phyloP scores from a whole-genome alignment of 768 basidiomycete genomes.

The Leccinellum luteum region DNA sequence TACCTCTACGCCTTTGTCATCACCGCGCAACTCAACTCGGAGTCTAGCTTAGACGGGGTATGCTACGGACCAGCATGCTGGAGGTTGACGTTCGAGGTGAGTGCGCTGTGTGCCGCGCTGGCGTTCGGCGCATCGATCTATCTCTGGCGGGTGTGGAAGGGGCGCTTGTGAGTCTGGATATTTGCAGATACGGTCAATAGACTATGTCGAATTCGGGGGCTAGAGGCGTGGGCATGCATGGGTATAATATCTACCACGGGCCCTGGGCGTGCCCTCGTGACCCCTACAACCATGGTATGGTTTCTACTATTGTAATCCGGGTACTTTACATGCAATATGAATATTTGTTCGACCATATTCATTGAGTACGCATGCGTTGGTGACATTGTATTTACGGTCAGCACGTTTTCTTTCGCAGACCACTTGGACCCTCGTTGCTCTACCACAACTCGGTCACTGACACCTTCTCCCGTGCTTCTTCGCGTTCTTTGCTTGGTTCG shows the following conservation, averaged over 20 bases:
- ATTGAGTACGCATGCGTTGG: not conserved
- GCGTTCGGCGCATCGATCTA: constrained; percentile 45
- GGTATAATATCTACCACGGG: not conserved
- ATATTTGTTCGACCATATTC: not conserved
- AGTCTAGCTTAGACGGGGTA: constrained; percentile 20
- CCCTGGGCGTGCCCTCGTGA: no score
- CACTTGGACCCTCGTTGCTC: no score
- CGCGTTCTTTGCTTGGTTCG: no score
- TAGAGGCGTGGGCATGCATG: not conserved
- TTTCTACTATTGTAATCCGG: not conserved
- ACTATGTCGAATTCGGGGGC: not conserved
- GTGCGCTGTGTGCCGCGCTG: constrained; percentile 39
- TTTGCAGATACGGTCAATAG: not conserved
- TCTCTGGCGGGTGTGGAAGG: constrained; percentile 66
- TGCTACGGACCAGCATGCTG: constrained; percentile 66
- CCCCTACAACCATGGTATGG: no score
- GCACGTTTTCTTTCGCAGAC: no score
- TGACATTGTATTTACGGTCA: no score
- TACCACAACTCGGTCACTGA: no score
- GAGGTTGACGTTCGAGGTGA: constrained; percentile 61
- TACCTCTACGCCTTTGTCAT: constrained; percentile 76
- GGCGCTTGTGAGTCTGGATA: constrained; percentile 38
- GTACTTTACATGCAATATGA: not conserved
- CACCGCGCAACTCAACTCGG: constrained; percentile 43
- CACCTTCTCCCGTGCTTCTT: no score